These are phyloP conservation scores for Aureoboletus auriporus DNA, from an alignment of 768 basidiomycete species.

Conservation along the genomic window DNA sequence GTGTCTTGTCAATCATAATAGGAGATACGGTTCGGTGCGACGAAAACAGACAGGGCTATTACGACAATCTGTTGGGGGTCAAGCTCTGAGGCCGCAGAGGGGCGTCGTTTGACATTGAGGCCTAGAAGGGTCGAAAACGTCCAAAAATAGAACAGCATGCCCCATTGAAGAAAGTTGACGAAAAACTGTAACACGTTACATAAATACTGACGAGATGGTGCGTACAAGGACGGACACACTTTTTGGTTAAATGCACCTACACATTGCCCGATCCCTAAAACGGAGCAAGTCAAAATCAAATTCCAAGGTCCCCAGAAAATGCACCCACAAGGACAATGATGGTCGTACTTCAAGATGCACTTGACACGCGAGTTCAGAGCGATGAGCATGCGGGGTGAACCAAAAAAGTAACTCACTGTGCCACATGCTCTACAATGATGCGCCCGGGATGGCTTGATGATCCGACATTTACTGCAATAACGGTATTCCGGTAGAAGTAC, in stretches of 20 bases:
- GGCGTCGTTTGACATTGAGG: slow-evolving; percentile 38
- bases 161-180: slow-evolving; percentile 72
- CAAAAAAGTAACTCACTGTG: slow-evolving; percentile 49
- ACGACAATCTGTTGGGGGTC: slow-evolving; percentile 72
- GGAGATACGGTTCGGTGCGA: not conserved
- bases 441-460: slow-evolving; percentile 69
- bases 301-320: not conserved
- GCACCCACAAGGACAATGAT: slow-evolving; percentile 82
- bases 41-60: slow-evolving; percentile 63
- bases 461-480: slow-evolving; percentile 59
- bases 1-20: slow-evolving; percentile 5
- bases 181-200: slow-evolving; percentile 68
- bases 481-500: slow-evolving; percentile 59
- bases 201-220: too few relatives aligned
- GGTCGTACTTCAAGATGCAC: slow-evolving; percentile 83
- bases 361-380: slow-evolving; percentile 24
- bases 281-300: not conserved
- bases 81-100: slow-evolving; percentile 25
- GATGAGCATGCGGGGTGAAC: not conserved
- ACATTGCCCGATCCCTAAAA: slow-evolving; percentile 86
- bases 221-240: slow-evolving; percentile 34
- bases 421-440: slow-evolving; percentile 84
- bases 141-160: slow-evolving; percentile 56
- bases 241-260: slow-evolving; percentile 92
- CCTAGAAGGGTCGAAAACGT: slow-evolving; percentile 57